Conservation (phyloP, 1,139 yeast species). For the Magnusiomyces ingens region DNA sequence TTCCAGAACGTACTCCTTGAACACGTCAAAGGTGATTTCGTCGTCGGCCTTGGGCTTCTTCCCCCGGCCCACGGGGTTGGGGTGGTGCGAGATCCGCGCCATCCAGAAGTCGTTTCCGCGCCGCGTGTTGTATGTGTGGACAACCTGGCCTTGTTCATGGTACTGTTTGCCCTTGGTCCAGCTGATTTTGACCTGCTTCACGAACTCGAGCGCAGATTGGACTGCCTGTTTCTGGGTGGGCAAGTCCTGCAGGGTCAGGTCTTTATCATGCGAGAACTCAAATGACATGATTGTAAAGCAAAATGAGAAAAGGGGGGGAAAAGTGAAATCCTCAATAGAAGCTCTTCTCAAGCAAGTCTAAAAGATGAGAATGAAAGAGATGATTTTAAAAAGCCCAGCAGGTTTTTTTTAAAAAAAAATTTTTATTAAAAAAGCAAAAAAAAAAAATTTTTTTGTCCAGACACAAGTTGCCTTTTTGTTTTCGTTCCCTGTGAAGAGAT, state of each 20-base stretch:
- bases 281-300: neutral
- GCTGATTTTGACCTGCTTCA: conserved; percentile 17
- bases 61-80: neutral
- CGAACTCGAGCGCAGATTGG: conserved; percentile 22
- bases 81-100: conserved; percentile 39
- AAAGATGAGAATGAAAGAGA: neutral
- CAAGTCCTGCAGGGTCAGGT: conserved; percentile 24
- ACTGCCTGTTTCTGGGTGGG: conserved; percentile 24
- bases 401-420: too few species aligned
- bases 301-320: neutral
- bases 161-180: conserved; percentile 24
- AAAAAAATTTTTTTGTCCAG: too few species aligned
- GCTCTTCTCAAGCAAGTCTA: neutral
- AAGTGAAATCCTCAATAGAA: too few species aligned
- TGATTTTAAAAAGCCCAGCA: neutral
- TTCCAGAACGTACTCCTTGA: conserved; percentile 27
- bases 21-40: conserved; percentile 27
- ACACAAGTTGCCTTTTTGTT: too few species aligned
- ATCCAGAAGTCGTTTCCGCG: conserved; percentile 41
- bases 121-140: conserved; percentile 36
- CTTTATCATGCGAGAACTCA: conserved; percentile 12
- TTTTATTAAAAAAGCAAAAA: too few species aligned
- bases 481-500: too few species aligned
- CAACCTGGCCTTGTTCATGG: conserved; percentile 20
- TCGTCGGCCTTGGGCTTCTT: neutral